Conservation (phyloP, 2,329 filamentous ascomycete genomes). For the Phaeosphaeria sp. region DNA sequence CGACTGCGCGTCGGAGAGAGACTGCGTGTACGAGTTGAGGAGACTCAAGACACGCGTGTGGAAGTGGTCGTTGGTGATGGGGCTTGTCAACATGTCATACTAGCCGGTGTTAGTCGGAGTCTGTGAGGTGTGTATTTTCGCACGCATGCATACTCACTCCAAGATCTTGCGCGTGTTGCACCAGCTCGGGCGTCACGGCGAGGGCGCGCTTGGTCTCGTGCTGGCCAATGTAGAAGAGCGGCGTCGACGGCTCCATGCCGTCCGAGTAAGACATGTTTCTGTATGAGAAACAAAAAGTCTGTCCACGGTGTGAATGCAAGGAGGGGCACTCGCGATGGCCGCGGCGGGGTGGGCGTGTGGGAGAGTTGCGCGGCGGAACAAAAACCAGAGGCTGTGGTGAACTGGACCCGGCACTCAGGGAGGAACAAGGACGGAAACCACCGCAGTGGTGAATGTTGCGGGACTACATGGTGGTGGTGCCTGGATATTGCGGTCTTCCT, state of each 20-base stretch:
- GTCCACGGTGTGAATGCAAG: neutral
- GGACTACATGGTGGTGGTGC: neutral
- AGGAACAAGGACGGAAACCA: neutral
- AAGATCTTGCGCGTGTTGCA: constrained; percentile 70
- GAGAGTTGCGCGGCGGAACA: neutral
- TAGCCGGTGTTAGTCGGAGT: constrained; percentile 45
- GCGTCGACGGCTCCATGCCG: constrained; percentile 46
- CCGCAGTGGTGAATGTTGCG: neutral
- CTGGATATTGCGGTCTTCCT: neutral
- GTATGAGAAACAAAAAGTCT: too few species aligned
- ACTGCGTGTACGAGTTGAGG: constrained; percentile 61
- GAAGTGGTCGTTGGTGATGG: constrained; percentile 78
- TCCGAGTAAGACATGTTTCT: constrained; percentile 38
- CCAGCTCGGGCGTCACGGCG: constrained; percentile 68
- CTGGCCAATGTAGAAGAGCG: constrained; percentile 73
- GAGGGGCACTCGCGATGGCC: neutral
- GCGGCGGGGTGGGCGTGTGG: neutral
- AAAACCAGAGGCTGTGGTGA: neutral
- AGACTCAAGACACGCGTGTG: constrained; percentile 70
- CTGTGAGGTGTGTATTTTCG: neutral
- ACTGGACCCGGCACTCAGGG: neutral
- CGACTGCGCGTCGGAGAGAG: constrained; percentile 53
- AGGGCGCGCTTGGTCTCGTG: constrained; percentile 70
- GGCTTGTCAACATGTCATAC: constrained; percentile 81
- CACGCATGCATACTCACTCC: constrained; percentile 60